Evolutionary conservation across 306 rosid species (phyloP), one percentile per base, ranked within the genome.

Genomic region (Arachis hypogaea): DNA sequence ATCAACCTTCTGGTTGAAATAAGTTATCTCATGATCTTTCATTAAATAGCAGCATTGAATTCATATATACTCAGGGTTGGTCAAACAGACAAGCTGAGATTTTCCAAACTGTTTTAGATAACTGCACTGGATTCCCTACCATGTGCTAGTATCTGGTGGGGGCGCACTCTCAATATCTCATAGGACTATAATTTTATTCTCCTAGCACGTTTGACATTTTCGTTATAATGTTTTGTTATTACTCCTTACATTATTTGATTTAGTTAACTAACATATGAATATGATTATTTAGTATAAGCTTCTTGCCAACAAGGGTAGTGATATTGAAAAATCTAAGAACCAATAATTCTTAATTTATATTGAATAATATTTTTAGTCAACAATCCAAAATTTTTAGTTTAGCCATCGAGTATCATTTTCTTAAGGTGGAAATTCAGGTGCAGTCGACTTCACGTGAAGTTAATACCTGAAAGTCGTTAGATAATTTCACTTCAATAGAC

Each of bases 111-210:
- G 77, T 77, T 69, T 47, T 40, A 46, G 77, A 69, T 71, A 82
- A 70, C 86, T 60, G 72, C 75, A 78, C 7, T 70, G 63, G 88
- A 84, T 89, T 85, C 86, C 87, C 64, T 80, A 51, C 89, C 95
- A 88, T 84, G 90, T 88, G 90, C 82, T 65, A 36, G 72, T 80
- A 84, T 80, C 82, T 57, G 71, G 54, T 49, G 11, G 65, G 66
- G 60, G 8, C 14, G 38, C 38, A 2, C 38, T 33, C 59, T 66
- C 61, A 68, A 56, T 49, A 66, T 75, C 28, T 22, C 28, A 22
- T 56, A 45, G 7, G 6, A 45, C 54, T 68, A 18, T 60, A 71
- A 7, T 65, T 59, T 74, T 36, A 78, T 70, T 78, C 64, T 78
- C 78, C 29, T 33, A 59, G 29, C 65, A 66, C 38, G 49, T 70